phyloP scores from a whole-genome alignment of 371 early-diverging fungal genomes.

The Mucor irregularis region DNA sequence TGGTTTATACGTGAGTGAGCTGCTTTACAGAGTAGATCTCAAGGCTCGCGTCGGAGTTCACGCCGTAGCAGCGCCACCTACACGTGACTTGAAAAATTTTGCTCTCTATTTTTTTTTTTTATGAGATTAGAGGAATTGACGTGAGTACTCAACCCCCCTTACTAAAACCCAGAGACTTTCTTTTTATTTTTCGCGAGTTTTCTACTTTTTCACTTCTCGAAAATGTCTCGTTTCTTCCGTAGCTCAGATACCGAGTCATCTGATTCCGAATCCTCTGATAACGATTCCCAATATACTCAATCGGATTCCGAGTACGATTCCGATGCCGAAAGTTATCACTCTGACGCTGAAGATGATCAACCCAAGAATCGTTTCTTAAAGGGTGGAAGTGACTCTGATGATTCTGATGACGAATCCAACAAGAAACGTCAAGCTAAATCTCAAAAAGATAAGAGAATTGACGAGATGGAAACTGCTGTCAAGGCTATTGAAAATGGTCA shows the following conservation, averaged over 20 bases:
- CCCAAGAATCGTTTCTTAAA: conserved; percentile 48
- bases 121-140: conserved; percentile 7
- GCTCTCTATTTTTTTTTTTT: conserved; percentile 4
- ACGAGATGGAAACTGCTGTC: conserved; percentile 63
- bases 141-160: conserved; percentile 1
- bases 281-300: conserved; percentile 61
- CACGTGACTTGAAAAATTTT: conserved; percentile 23
- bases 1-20: background rate
- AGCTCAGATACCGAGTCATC: conserved; percentile 63
- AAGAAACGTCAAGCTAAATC: conserved; percentile 76
- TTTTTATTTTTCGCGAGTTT: conserved; percentile 3
- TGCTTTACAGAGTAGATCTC: background rate
- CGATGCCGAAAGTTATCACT: conserved; percentile 34
- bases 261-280: conserved; percentile 54
- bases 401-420: conserved; percentile 70
- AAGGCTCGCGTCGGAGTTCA: background rate
- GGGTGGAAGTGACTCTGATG: conserved; percentile 54
- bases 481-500: conserved; percentile 71
- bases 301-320: conserved; percentile 55
- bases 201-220: background rate
- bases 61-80: conserved; percentile 6
- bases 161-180: conserved; percentile 6
- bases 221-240: conserved; percentile 64
- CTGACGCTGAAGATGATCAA: conserved; percentile 39
- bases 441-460: conserved; percentile 85